Evolutionary conservation across 2,329 filamentous ascomycete genomes (phyloP), one percentile per base, ranked within the genome.

Genomic region (Claviceps sp.): DNA sequence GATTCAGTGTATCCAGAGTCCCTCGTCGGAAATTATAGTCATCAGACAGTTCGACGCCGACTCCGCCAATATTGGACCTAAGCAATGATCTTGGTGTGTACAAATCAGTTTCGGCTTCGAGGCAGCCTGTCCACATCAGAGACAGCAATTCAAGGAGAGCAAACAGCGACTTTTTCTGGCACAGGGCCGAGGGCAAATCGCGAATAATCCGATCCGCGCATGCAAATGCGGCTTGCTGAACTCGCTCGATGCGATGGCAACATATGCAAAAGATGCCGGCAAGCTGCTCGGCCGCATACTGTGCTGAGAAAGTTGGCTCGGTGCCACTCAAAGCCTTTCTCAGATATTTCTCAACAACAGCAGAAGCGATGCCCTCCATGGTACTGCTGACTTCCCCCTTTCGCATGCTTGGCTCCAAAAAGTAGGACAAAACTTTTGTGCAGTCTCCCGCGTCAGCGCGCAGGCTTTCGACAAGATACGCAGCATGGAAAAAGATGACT

Each of bases 21-120:
- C 76, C 78, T 57, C 84, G 83, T 50, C 94, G 82, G 63, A 93
- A 85, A 2, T 77, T 75, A 62, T 94, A 95, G 65, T 96, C 88
- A 65, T 99, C 93, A 1, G 93, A 95, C n/a, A 98, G 75, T 61
- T 95, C 85, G 22, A 98, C 79, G 1, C 81, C 83, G 22, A 98
- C 86, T 43, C 85, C 80, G 13, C 86, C 88, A 56, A 86, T 80
- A 1, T 76, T 69, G 1, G 90, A 97, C 4, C 76, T 82, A 64
- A 95, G 94, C 3, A 79, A 82, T 4, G 89, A 86, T 55, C 83
- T 83, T 69, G 89, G 94, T 50, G 88, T 83, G 61, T 97, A 98
- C 61, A 94, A 82, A 59, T 98, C 91, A 0, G 90, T 90, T 65
- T 99, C 93, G 13, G 86, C 86, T 64, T 98, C 91, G 16, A 98